Evolutionary conservation across 1,284 basidiomycete genomes (phyloP).

Genomic region (Takashimella tepidaria): DNA sequence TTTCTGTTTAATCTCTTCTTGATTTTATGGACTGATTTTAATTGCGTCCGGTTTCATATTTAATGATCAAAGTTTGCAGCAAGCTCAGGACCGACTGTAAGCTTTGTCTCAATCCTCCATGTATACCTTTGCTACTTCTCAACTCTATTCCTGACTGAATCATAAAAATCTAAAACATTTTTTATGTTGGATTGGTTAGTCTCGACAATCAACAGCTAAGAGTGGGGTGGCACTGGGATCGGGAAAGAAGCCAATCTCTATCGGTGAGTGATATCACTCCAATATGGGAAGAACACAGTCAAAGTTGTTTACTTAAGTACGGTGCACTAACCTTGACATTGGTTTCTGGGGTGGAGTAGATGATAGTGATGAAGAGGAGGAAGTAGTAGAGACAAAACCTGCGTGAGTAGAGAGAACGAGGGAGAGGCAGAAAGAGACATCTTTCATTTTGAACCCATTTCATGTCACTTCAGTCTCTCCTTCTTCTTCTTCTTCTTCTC

Average conservation of each 20-base stretch:
- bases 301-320: no score
- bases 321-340: no score
- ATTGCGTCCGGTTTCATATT: no score
- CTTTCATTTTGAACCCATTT: not conserved
- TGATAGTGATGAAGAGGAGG: slow-evolving; percentile 40
- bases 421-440: no score
- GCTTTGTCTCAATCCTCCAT: not conserved
- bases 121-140: slow-evolving; percentile 1
- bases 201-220: no score
- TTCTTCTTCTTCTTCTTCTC: not conserved
- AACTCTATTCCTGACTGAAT: no score
- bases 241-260: slow-evolving; percentile 33
- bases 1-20: no score
- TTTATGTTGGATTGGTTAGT: no score
- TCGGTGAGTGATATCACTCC: slow-evolving; percentile 16
- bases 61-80: not conserved
- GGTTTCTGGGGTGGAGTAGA: slow-evolving; percentile 15
- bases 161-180: no score
- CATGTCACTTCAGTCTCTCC: not conserved
- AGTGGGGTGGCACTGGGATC: slow-evolving; percentile 17
- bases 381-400: slow-evolving; percentile 15
- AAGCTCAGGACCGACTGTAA: slow-evolving; percentile 2
- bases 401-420: slow-evolving; percentile 12
- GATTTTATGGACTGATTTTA: no score
- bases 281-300: no score